Conservation (phyloP, 2,329 filamentous ascomycete species). For the Fusarium solani-melongenae region DNA sequence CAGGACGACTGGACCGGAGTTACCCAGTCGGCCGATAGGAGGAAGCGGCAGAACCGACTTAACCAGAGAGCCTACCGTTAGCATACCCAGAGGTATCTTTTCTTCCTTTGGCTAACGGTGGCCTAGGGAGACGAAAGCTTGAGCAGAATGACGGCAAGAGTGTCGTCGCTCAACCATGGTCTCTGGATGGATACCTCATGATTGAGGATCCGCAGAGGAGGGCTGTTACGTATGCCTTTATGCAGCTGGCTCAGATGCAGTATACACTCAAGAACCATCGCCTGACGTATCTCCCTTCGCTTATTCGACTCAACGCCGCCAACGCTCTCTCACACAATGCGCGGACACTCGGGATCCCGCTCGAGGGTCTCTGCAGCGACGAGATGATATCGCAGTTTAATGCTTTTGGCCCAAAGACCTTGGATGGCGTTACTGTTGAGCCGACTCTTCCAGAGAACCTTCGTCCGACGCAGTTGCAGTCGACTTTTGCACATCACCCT, state of each 20-base stretch:
- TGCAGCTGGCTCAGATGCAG: conserved; percentile 33
- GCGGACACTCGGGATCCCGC: conserved; percentile 17
- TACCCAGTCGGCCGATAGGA: conserved; percentile 35
- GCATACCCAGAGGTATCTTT: background rate
- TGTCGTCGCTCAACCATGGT: background rate
- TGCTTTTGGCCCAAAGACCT: background rate
- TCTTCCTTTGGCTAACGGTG: conserved; percentile 1
- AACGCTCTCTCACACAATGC: conserved; percentile 37
- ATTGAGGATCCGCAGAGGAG: conserved; percentile 5
- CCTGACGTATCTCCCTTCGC: conserved; percentile 20
- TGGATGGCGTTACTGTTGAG: background rate
- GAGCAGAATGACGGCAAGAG: conserved; percentile 11
- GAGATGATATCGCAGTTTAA: conserved; percentile 37
- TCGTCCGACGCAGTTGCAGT: conserved; percentile 30
- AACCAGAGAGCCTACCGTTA: conserved; percentile 40
- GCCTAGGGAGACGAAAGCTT: conserved; percentile 28
- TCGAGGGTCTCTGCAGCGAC: conserved; percentile 30
- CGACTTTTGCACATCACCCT: conserved; percentile 29
- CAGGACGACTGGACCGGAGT: conserved; percentile 41
- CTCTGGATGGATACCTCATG: conserved; percentile 9
- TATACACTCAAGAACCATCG: conserved; percentile 27
- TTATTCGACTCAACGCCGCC: conserved; percentile 39
- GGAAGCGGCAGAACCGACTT: conserved; percentile 40
- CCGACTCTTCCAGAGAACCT: conserved; percentile 10
- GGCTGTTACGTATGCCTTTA: conserved; percentile 30